Percentiles rank a stretch among this genome's conserved stretches.
Evolutionary conservation across 352 stramenopile species (phyloP).

Genomic region (Thalassiosira hispida): DNA sequence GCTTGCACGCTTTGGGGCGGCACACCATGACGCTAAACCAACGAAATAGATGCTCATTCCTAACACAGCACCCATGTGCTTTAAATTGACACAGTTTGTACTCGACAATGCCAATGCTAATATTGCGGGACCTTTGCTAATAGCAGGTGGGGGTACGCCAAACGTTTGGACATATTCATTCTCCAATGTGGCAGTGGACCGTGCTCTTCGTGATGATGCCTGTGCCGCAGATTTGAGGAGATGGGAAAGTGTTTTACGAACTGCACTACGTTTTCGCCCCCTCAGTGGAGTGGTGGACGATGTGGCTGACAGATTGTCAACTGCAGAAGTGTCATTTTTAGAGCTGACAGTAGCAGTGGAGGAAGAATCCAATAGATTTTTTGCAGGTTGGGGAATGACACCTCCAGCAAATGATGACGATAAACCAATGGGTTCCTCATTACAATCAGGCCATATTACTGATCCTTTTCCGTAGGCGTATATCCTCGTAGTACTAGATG

Average conservation of each 20-base stretch:
- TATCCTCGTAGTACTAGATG: not conserved
- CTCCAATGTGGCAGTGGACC: not conserved
- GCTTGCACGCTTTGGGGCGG: conserved; percentile 17
- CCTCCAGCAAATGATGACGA: conserved; percentile 72
- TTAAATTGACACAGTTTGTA: conserved; percentile 44
- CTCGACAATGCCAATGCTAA: conserved; percentile 51
- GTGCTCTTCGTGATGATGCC: conserved; percentile 34
- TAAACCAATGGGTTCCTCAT: conserved; percentile 66
- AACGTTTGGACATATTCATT: not conserved
- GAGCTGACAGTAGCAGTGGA: not conserved
- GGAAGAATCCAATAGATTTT: conserved; percentile 25
- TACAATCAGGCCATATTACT: conserved; percentile 76
- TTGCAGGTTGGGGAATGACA: conserved; percentile 51
- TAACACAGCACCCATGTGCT: conserved; percentile 45
- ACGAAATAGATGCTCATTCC: conserved; percentile 61
- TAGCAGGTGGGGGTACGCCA: not conserved
- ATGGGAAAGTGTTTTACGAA: conserved; percentile 40
- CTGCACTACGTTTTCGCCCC: conserved; percentile 22
- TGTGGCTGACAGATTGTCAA: not conserved
- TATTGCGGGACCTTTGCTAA: conserved; percentile 48
- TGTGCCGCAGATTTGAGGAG: conserved; percentile 55
- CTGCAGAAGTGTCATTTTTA: not conserved
- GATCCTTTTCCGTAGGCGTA: conserved; percentile 64
- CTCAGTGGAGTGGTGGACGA: conserved; percentile 11
- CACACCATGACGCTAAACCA: conserved; percentile 47